Evolutionary conservation across 345 rosid genomes (phyloP).

Genomic region (Trapa bicornis): DNA sequence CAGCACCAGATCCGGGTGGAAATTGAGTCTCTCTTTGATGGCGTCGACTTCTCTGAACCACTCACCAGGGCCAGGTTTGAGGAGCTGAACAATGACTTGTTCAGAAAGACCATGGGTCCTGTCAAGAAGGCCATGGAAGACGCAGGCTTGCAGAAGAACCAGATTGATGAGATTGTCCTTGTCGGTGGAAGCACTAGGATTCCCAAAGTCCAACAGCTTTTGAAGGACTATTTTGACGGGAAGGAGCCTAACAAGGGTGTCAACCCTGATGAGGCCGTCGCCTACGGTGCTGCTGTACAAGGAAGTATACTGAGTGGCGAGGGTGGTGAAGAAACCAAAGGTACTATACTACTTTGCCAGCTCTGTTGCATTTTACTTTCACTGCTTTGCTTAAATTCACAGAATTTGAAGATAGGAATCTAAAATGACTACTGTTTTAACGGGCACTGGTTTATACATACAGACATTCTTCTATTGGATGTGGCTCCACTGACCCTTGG

Average conservation of each 20-base stretch:
- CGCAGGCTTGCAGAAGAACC: constrained; percentile 75
- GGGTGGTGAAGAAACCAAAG: constrained; percentile 99
- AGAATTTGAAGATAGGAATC: not conserved
- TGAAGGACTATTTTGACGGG: constrained; percentile 87
- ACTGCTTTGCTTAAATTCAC: not conserved
- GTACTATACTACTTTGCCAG: constrained; percentile 18
- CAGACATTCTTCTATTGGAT: constrained; percentile 95
- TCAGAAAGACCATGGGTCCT: constrained; percentile 98
- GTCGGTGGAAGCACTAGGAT: constrained; percentile 99
- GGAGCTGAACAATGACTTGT: constrained; percentile 91
- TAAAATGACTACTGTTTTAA: not conserved
- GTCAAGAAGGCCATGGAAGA: constrained; percentile 99
- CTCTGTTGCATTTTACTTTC: not conserved
- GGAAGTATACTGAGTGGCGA: constrained; percentile 98
- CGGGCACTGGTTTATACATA: not conserved
- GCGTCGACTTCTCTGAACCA: constrained; percentile 91
- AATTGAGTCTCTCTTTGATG: constrained; percentile 89
- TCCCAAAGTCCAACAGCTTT: constrained; percentile 97
- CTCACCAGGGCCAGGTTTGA: constrained; percentile 95
- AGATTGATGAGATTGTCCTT: constrained; percentile 93
- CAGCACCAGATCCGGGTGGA: constrained; percentile 99
- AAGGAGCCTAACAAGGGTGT: constrained; percentile 99
- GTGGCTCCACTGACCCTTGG: constrained; percentile 95
- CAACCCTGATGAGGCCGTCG: constrained; percentile 99
- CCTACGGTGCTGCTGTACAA: constrained; percentile 97